Evolutionary conservation across 2,329 filamentous ascomycete genomes (phyloP).

Genomic region (Colletotrichum lupini): DNA sequence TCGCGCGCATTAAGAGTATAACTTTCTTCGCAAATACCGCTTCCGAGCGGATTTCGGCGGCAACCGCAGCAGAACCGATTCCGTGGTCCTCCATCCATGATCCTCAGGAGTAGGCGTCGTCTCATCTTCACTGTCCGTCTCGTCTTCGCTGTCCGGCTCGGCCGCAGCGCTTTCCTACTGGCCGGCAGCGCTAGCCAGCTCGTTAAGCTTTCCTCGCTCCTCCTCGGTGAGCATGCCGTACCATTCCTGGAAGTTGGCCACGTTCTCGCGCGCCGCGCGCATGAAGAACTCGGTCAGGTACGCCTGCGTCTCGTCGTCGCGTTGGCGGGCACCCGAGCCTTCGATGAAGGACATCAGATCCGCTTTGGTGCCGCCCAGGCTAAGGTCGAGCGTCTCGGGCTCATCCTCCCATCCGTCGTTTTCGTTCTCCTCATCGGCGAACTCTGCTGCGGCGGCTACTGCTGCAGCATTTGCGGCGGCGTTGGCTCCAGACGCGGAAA

Average conservation of each 20-base stretch:
- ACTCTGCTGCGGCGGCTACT: slow-evolving; percentile 63
- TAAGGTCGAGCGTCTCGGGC: slow-evolving; percentile 80
- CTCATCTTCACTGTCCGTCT: slow-evolving; percentile 5
- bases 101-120: not conserved
- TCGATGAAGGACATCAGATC: slow-evolving; percentile 85
- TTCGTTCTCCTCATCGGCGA: slow-evolving; percentile 73
- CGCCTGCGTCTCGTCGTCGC: slow-evolving; percentile 90
- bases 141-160: not conserved
- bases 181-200: slow-evolving; percentile 55
- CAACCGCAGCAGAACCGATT: slow-evolving; percentile 22
- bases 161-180: slow-evolving; percentile 36
- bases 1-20: slow-evolving; percentile 19
- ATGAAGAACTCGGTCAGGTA: slow-evolving; percentile 88
- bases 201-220: slow-evolving; percentile 67
- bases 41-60: slow-evolving; percentile 24
- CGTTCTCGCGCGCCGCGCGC: slow-evolving; percentile 64
- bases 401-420: slow-evolving; percentile 94
- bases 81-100: not conserved
- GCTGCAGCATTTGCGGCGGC: slow-evolving; percentile 70
- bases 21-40: slow-evolving; percentile 31
- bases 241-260: slow-evolving; percentile 67
- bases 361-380: slow-evolving; percentile 72
- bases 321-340: slow-evolving; percentile 68
- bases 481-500: slow-evolving; percentile 78
- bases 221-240: slow-evolving; percentile 65